Evolutionary conservation across 2,329 filamentous ascomycete genomes (phyloP), one percentile per base, ranked within the genome.

Genomic region (Botryotinia calthae): DNA sequence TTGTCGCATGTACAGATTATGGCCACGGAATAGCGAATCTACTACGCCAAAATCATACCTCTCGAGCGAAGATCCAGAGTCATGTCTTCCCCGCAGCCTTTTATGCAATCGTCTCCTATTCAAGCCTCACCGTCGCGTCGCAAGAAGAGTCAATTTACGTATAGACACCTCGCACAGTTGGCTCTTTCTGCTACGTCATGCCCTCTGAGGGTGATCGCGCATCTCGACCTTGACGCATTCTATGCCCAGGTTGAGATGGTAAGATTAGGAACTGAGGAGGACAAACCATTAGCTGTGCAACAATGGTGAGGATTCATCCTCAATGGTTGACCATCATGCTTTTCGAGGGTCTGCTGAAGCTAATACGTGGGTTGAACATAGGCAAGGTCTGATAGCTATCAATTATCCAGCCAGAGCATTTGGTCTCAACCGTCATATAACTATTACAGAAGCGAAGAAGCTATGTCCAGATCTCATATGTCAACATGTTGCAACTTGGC

Each of bases 161-260:
- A 93, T 81, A 93, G 92, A 74, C 91, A 98, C 71, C 87, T 98
- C 25, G 86, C 89, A 48, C 91, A 95, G 76, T 88, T 98, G 73
- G 88, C 90, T 10, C 87, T 90, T 16, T 94, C 88, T 76, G 90
- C 89, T 48, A 86, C 90, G 0, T 89, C 89, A 14, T 94, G 89
- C 68, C 95, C 95, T 1, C 86, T 99, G 51, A 90, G 96, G 63
- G 92, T 97, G 42, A 89, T 98, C 77, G 93, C 94, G 10, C 95
- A 98, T 81, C 90, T 98, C 75, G 96, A 99, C 79, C 90, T 99
- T 74, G 96, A 99, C 87, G 95, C 95, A 56, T 99, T 99, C 83
- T 99, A 99, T 82, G 92, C 93, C 5, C 96, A 99, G 84, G 98
- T 94, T 81, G 96, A 99, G 83, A 97, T 95, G 87, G 90, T 97